Base-by-base conservation (phyloP, 129 eudicot genomes). In the Artemisia argyi region DNA sequence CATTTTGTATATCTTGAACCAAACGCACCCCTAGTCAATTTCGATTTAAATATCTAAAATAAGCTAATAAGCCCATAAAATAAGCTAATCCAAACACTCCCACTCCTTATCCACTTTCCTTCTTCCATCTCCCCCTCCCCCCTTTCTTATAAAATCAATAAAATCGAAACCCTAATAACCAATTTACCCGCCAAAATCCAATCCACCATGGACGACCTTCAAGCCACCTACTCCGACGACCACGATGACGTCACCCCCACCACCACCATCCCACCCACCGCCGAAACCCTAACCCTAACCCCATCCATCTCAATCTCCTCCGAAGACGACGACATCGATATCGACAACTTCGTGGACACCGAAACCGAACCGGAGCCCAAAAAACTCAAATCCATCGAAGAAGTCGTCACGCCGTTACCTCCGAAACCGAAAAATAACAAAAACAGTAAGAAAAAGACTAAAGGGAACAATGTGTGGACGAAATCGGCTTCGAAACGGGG, bases 391-490 rank as follows among this genome's bases (percentile, higher is more conserved):
- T 80, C 61, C 47, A 73, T 84, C 14, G 57, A 52, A 52, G 57
- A 13, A n/a, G 6, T 17, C 15, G 30, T 17, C 8, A 46, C 83
- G 0, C 63, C 79, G 44, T 61, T 61, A 47, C 66, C 79, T 12
- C 65, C 70, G 6, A 76, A 79, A 16, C 10, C 81, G 2, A 11
- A 54, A 0, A 74, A 69, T 71, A 88, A 85, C 69, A 86, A 89
- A 83, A 94, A 88, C 85, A 86, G 88, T 64, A 87, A 78, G 71
- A 74, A 66, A 74, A 87, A 78, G 74, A 71, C 59, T 75, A 87
- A 78, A 32, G 78, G 60, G 4, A 88, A 81, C 68, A 89, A 77
- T 49, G 91, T 94, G 4, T 94, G 98, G 98, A 90, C 93, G 0
- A 86, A 84, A 42, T 79, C 96, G 1, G 63, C 85, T 0, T 84